phyloP scores from a whole-genome alignment of 2,329 filamentous ascomycete species.

The Huntiella moniliformis region DNA sequence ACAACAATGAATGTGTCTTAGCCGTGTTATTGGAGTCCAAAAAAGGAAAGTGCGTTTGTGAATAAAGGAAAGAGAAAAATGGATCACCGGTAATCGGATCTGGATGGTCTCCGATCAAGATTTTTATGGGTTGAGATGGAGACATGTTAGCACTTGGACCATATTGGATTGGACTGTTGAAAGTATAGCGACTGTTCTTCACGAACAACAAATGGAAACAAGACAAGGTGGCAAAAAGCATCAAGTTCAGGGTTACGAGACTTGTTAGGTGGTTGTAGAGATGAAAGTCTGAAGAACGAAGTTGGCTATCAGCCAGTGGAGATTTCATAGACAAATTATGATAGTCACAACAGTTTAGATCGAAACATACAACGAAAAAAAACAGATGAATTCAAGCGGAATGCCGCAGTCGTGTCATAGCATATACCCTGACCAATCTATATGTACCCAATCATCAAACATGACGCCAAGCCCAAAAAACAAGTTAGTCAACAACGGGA shows the following conservation, averaged over 20 bases:
- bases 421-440: too few relatives aligned
- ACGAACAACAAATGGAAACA: too few relatives aligned
- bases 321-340: too few relatives aligned
- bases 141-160: neutral
- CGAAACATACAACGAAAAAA: too few relatives aligned
- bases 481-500: conserved; percentile 19
- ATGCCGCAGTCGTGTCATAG: too few relatives aligned
- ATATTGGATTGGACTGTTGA: neutral
- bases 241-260: too few relatives aligned
- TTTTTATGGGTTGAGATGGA: neutral
- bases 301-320: too few relatives aligned
- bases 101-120: conserved; percentile 11
- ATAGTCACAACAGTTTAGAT: neutral
- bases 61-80: neutral
- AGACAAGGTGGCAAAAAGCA: too few relatives aligned
- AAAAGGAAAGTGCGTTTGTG: too few relatives aligned
- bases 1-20: neutral
- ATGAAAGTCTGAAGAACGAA: too few relatives aligned
- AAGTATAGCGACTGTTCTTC: too few relatives aligned
- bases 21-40: neutral
- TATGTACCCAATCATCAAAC: neutral
- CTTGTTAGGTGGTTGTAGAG: too few relatives aligned
- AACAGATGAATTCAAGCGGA: neutral
- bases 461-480: neutral
- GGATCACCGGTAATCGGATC: conserved; percentile 14